Base-by-base conservation (phyloP, 306 rosid species). In the Casuarina equisetifolia region DNA sequence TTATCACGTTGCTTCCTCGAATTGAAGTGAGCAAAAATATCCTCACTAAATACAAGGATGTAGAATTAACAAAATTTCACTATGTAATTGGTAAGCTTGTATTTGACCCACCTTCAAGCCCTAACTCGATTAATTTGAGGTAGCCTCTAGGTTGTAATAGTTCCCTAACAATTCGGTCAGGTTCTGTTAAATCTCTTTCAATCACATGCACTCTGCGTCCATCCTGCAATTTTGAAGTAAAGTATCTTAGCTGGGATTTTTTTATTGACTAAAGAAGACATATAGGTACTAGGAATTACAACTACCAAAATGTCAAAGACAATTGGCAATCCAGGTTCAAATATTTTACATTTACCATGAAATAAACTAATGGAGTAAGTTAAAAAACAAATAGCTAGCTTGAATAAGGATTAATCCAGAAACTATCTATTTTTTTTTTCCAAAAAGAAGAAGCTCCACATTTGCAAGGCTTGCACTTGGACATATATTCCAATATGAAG, bases 101-200 rank as follows among this genome's bases (percentile, higher is more conserved):
- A 76, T 55, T 70, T 16, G 72, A 77, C 38, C 5, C 72, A 94
- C 98, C 97, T 92, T 94, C 87, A 78, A 92, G 95, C 78, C 97
- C 97, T 71, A 94, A 87, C 82, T 94, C 98, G 80, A 89, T 87
- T 66, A 94, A 80, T 76, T 92, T 94, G 76, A 94, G 97, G 83
- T 94, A 92, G 79, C 98, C 97, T 40, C 97, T 97, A 64, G 97
- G 97, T 74, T 94, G 97, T 54, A 94, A 81, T 78, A 94, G 80
- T 84, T 94, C 98, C 35, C 98, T 97, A 75, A 92, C 98, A 78
- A 92, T 94, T 81, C 96, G 87, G 82, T 90, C 97, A 20, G 94
- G 98, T 82, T 90, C 97, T 12, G 68, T 79, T 80, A 94, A 73
- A 77, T 94, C 98, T 82, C 98, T 84, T 89, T 94, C 98, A 25